Percentiles rank a stretch among this genome's conserved stretches.
Evolutionary conservation across 176 grass and related monocot genomes (phyloP).

Genomic region (Microstegium vimineum): DNA sequence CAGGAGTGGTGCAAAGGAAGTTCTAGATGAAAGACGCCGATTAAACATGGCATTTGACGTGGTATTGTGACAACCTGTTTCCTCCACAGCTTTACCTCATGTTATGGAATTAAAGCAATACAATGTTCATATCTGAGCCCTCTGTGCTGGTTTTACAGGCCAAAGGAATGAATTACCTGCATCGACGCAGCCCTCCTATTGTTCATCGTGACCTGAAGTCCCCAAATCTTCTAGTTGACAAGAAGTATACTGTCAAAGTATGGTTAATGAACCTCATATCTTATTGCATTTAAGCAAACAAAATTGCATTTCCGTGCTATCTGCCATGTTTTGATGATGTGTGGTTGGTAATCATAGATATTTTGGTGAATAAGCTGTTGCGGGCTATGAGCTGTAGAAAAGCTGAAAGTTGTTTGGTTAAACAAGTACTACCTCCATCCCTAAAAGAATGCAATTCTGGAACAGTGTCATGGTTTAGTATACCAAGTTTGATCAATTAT

Average conservation of each 20-base stretch:
- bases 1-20: constrained; percentile 64
- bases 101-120: constrained; percentile 6
- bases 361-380: background rate
- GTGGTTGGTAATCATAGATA: background rate
- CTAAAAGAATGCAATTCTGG: too few relatives aligned
- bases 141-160: constrained; percentile 56
- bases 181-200: constrained; percentile 86
- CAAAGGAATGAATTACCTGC: constrained; percentile 99
- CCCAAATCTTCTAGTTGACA: constrained; percentile 98
- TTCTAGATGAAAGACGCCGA: constrained; percentile 89
- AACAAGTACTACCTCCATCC: too few relatives aligned
- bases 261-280: constrained; percentile 8
- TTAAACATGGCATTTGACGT: constrained; percentile 97
- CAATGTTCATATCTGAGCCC: constrained; percentile 19
- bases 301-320: background rate
- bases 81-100: background rate
- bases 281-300: background rate
- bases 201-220: constrained; percentile 99
- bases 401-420: too few relatives aligned
- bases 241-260: constrained; percentile 98
- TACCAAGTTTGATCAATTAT: too few relatives aligned
- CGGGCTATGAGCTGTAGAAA: too few relatives aligned
- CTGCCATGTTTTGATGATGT: background rate
- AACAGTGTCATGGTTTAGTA: too few relatives aligned
- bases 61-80: constrained; percentile 43